A percentile compares a stretch with the other conserved stretches of the same genome.
phyloP scores from a whole-genome alignment of 495 filamentous ascomycete genomes.

The Endocarpon pusillum region DNA sequence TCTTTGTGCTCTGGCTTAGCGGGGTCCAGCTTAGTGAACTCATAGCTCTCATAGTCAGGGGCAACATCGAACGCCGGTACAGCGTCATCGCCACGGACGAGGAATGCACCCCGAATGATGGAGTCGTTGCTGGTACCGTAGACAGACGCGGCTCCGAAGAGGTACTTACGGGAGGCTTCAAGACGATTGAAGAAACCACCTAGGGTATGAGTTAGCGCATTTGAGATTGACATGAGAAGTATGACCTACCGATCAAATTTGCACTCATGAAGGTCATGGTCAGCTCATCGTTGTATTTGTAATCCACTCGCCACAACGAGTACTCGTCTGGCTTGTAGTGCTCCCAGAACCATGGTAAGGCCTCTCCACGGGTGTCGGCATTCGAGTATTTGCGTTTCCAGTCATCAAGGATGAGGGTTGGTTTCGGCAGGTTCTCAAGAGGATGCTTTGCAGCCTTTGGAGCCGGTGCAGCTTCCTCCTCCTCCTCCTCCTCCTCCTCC shows the following conservation, averaged over 20 bases:
- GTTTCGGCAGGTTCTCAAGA: conserved; percentile 65
- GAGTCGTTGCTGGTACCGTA: conserved; percentile 78
- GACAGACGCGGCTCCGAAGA: conserved; percentile 85
- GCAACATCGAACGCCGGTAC: conserved; percentile 84
- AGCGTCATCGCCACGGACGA: conserved; percentile 82
- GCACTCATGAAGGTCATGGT: conserved; percentile 94
- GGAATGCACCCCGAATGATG: conserved; percentile 75
- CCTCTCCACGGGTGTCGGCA: conserved; percentile 62
- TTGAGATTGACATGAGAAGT: not conserved
- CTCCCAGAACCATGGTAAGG: conserved; percentile 97
- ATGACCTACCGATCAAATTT: conserved; percentile 66
- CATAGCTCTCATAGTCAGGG: conserved; percentile 92
- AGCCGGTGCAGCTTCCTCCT: conserved; percentile 51
- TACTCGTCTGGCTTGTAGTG: conserved; percentile 83
- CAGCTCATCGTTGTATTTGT: conserved; percentile 98
- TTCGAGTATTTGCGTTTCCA: conserved; percentile 99
- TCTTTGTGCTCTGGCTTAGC: conserved; percentile 64
- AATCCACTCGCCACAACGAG: conserved; percentile 79
- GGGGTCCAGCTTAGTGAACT: conserved; percentile 88
- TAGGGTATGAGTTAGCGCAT: conserved; percentile 7
- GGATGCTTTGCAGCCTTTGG: conserved; percentile 93
- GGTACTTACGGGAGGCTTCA: conserved; percentile 93
- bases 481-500: conserved; percentile 42
- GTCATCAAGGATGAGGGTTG: conserved; percentile 75
- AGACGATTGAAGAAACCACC: conserved; percentile 95